A percentile compares a stretch with the other conserved stretches of the same genome.
Evolutionary conservation across 306 rosid genomes (phyloP).

Genomic region (Quercus cerris): DNA sequence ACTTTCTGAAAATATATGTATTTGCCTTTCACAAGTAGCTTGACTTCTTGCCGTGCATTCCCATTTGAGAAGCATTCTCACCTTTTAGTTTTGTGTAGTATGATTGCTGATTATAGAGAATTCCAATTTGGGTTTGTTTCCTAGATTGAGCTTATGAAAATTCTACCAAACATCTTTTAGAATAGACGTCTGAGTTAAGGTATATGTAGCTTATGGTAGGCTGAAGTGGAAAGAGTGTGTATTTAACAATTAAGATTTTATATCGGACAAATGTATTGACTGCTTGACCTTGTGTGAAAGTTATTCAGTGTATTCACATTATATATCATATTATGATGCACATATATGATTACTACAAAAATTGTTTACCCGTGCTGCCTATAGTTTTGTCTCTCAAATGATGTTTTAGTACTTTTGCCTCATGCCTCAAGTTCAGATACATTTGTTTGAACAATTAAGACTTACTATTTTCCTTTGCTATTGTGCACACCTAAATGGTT

Average conservation of each 20-base stretch:
- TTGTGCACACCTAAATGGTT: not conserved
- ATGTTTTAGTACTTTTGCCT: not conserved
- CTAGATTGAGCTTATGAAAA: not conserved
- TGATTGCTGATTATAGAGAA: not conserved
- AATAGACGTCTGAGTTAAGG: not conserved
- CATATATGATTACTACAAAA: no score
- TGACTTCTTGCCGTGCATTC: not conserved
- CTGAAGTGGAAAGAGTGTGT: not conserved
- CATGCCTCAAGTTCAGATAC: not conserved
- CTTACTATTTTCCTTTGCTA: not conserved
- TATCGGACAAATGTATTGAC: no score
- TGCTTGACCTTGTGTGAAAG: no score
- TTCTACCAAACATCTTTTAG: not conserved
- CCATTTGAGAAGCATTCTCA: no score
- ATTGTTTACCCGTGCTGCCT: no score
- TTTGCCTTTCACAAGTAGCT: not conserved
- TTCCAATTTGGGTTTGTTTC: not conserved
- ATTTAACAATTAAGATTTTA: no score
- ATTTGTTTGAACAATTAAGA: not conserved
- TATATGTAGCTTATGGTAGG: not conserved
- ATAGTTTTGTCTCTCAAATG: not conserved
- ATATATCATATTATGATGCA: no score
- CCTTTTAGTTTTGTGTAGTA: not conserved
- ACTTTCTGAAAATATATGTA: not conserved
- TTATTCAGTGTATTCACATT: no score